These are phyloP conservation scores for Thermomucor indicae-seudaticae DNA, from an alignment of 371 early-diverging fungal species.

Conservation along the genomic window DNA sequence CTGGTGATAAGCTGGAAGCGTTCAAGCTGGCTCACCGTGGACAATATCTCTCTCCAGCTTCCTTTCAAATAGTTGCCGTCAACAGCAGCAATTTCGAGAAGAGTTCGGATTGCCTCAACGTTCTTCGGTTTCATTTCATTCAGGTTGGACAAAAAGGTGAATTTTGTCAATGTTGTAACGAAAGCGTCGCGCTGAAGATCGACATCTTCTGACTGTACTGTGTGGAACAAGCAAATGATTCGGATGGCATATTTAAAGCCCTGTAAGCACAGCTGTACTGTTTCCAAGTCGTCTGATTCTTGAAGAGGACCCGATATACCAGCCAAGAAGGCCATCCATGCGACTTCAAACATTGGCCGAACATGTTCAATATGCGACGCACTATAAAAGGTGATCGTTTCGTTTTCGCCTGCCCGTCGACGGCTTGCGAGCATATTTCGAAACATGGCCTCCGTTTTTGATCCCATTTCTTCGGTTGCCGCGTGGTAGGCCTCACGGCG, in stretches of 20 bases:
- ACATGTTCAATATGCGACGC: constrained; percentile 87
- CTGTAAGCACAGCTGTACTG: constrained; percentile 64
- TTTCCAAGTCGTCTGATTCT: constrained; percentile 72
- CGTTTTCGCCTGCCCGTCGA: constrained; percentile 37
- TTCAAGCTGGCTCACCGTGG: constrained; percentile 87
- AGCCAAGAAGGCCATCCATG: constrained; percentile 89
- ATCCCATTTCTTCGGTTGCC: constrained; percentile 54
- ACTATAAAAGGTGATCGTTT: constrained; percentile 54
- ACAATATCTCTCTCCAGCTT: constrained; percentile 86
- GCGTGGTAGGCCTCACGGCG: constrained; percentile 50
- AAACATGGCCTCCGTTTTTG: constrained; percentile 56
- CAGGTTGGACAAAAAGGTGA: constrained; percentile 77
- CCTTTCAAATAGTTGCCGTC: constrained; percentile 82
- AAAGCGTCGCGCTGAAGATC: constrained; percentile 87
- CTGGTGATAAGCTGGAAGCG: constrained; percentile 62
- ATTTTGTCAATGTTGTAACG: constrained; percentile 83
- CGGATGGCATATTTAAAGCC: constrained; percentile 82
- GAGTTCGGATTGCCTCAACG: constrained; percentile 79
- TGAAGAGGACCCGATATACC: constrained; percentile 84
- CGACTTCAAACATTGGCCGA: constrained; percentile 86
- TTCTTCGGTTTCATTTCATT: constrained; percentile 84
- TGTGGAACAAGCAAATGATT: constrained; percentile 74
- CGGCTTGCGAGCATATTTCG: constrained; percentile 46
- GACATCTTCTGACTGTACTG: constrained; percentile 65
- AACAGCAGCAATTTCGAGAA: constrained; percentile 79